phyloP scores from a whole-genome alignment of 371 early-diverging fungal genomes.

The Saksenaea oblongispora region DNA sequence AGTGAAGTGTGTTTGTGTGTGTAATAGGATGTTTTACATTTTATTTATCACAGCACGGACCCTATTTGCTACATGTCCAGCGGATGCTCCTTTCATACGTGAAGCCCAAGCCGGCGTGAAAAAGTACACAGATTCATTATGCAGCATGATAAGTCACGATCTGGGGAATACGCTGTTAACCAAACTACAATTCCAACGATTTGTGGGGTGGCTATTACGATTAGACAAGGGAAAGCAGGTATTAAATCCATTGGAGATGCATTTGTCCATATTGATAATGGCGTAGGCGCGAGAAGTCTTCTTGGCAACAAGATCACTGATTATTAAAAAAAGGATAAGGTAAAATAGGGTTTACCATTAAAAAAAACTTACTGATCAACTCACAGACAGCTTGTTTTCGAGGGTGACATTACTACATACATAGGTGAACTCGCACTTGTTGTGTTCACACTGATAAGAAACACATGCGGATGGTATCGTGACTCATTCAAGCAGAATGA shows the following conservation, averaged over 20 bases:
- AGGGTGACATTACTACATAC: constrained; percentile 84
- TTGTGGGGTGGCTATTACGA: constrained; percentile 79
- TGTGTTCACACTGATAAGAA: constrained; percentile 85
- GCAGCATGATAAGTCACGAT: constrained; percentile 70
- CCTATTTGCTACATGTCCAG: constrained; percentile 33
- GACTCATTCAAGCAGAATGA: constrained; percentile 83
- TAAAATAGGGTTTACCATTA: constrained; percentile 7
- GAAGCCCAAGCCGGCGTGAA: constrained; percentile 59
- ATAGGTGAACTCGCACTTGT: constrained; percentile 85
- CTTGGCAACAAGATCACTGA: constrained; percentile 69
- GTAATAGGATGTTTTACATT: not conserved
- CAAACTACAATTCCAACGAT: constrained; percentile 75
- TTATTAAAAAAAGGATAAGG: constrained; percentile 79
- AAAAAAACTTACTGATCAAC: not conserved
- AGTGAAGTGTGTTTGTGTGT: not conserved
- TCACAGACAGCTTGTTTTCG: constrained; percentile 76
- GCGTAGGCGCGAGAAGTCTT: constrained; percentile 78
- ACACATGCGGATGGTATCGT: constrained; percentile 94
- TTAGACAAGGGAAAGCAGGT: constrained; percentile 81
- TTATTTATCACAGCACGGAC: constrained; percentile 32
- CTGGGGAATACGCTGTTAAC: constrained; percentile 78
- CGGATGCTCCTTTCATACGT: constrained; percentile 48
- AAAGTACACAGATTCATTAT: constrained; percentile 64
- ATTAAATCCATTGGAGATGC: not conserved
- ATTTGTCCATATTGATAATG: not conserved